A percentile compares a stretch with the other conserved stretches of the same genome.
These are phyloP conservation scores for Erythrophleum ivorense DNA, from an alignment of 331 rosid genomes.

Conservation along the genomic window DNA sequence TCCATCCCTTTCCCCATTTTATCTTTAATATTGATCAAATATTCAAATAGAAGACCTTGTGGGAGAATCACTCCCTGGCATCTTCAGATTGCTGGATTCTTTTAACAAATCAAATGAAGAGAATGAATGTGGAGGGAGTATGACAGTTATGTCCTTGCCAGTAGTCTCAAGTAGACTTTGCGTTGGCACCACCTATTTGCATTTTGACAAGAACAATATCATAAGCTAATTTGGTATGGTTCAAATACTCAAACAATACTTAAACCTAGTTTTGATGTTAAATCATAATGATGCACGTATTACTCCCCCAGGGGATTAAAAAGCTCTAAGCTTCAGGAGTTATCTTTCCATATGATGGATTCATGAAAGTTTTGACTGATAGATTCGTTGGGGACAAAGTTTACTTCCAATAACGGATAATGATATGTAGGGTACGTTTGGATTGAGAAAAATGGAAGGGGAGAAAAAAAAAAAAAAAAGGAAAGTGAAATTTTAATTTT, in stretches of 20 bases:
- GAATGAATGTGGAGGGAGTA: constrained; percentile 63
- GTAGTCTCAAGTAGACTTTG: constrained; percentile 46
- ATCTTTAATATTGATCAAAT: not conserved
- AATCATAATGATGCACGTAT: not conserved
- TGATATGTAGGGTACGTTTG: too few relatives aligned
- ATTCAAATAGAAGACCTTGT: constrained; percentile 57
- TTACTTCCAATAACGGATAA: too few relatives aligned
- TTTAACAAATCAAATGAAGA: constrained; percentile 71
- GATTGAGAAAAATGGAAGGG: not conserved
- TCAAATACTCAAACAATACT: not conserved
- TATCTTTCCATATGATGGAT: not conserved
- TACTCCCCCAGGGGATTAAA: not conserved
- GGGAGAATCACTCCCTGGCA: constrained; percentile 45
- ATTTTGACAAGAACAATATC: constrained; percentile 18
- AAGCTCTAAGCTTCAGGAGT: not conserved
- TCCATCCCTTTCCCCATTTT: constrained; percentile 17
- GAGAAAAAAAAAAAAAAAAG: too few relatives aligned
- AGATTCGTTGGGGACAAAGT: not conserved
- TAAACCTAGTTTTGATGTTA: constrained; percentile 10
- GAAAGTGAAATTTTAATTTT: not conserved
- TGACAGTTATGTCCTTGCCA: constrained; percentile 57
- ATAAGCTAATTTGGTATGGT: constrained; percentile 13
- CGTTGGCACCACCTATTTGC: constrained; percentile 65
- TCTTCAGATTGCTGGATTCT: constrained; percentile 52
- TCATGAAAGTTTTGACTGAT: too few relatives aligned